Base-by-base conservation (phyloP, 495 filamentous ascomycete species). In the Hypoxylon trugodes region DNA sequence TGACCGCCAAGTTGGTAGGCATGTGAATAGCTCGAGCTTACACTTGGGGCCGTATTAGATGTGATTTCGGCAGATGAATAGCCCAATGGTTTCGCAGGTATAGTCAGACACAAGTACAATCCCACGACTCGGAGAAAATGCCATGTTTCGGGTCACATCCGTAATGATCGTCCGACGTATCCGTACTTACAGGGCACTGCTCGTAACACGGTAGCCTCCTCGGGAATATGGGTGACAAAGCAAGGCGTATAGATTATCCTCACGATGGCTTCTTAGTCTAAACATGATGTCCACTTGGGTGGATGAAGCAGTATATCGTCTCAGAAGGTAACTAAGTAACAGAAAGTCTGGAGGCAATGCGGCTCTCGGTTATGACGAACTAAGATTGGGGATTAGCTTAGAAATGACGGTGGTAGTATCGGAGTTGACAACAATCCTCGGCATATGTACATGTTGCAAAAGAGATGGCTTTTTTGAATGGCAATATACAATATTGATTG, bases 11-110 rank as follows among this genome's bases (percentile, higher is more conserved):
- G 64, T 67, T 30, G 3, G 64, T 53, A 43, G 52, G 49, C 64
- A 67, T 56, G 64, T 61, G 64, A 61, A 67, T 67, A 67, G 64
- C 35, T 59, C 40, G 25, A 61, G 15, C 22, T 24, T 33, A 48
- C 38, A 35, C 36, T 53, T 61, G 7, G 64, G 52, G 47, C 58
- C 32, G 52, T 61, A 59, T 54, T 58, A 52, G 58, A 61, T 18
- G 52, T 61, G 57, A 56, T 67, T 58, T 67, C 64, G 64, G 64
- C 64, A 67, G 64, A 67, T 67, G 64, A 30, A 58, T 42, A 67
- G 64, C 38, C 64, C 64, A 67, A 67, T 67, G 58, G 26, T 49
- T 24, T 58, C 26, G 64, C 40, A 58, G 52, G 8, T 49, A 53
- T 58, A 53, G 58, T 67, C 52, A 61, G 57, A 58, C 58, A 53